phyloP scores from a whole-genome alignment of 192 early-diverging fungal species.

The Podila minutissima region DNA sequence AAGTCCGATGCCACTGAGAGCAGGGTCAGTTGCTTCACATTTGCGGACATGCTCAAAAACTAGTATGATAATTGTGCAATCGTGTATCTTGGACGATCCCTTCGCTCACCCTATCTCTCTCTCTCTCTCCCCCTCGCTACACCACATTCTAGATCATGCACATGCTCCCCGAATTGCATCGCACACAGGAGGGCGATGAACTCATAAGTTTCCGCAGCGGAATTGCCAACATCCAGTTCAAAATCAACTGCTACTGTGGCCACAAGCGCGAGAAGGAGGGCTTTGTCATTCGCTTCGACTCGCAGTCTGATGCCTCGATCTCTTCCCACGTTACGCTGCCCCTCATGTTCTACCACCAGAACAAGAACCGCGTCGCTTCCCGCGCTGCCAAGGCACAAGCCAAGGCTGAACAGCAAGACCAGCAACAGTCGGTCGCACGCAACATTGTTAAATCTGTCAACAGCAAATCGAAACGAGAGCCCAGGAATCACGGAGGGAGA shows the following conservation, averaged over 20 bases:
- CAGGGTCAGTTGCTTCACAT: constrained; percentile 25
- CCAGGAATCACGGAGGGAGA: not conserved
- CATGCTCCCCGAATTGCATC: constrained; percentile 33
- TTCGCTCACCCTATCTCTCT: no score
- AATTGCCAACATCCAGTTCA: constrained; percentile 47
- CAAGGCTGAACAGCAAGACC: constrained; percentile 25
- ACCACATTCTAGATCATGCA: constrained; percentile 27
- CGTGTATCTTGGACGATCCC: not conserved
- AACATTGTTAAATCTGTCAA: constrained; percentile 22
- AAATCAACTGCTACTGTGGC: constrained; percentile 47
- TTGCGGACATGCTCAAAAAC: not conserved
- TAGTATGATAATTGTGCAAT: not conserved
- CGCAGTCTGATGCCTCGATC: constrained; percentile 19
- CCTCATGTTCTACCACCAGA: constrained; percentile 50
- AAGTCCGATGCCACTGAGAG: constrained; percentile 40
- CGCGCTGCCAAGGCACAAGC: constrained; percentile 35
- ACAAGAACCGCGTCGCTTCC: constrained; percentile 45
- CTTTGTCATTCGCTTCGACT: constrained; percentile 42
- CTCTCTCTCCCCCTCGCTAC: not conserved
- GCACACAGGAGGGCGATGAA: constrained; percentile 35
- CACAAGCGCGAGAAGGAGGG: constrained; percentile 48
- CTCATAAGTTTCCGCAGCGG: constrained; percentile 39
- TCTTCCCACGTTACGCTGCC: constrained; percentile 32
- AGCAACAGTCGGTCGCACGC: constrained; percentile 15
- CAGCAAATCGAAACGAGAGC: constrained; percentile 20